phyloP scores from a whole-genome alignment of 176 grass and related monocot species.

The Musa beccarii region DNA sequence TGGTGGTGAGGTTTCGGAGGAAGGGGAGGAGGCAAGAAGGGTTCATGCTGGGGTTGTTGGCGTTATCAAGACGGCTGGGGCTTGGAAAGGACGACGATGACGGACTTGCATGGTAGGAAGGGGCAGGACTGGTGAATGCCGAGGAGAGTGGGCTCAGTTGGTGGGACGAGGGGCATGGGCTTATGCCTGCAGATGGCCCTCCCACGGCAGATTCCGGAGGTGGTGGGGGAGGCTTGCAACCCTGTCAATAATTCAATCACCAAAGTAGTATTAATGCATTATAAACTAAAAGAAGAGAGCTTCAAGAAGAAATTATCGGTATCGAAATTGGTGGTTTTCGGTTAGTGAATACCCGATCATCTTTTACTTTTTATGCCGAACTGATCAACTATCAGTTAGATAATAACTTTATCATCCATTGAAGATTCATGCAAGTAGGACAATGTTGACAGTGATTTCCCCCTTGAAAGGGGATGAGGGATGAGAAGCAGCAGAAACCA shows the following conservation, averaged over 20 bases:
- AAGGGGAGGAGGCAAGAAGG: conserved; percentile 20
- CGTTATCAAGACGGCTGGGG: conserved; percentile 12
- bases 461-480: not conserved
- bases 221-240: conserved; percentile 2
- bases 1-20: conserved; percentile 14
- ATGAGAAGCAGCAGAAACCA: not conserved
- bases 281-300: not conserved
- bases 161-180: conserved; percentile 15
- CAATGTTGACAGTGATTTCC: not conserved
- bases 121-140: conserved; percentile 9
- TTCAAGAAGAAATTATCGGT: not conserved
- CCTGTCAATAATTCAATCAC: conserved; percentile 7
- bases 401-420: not conserved
- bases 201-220: not conserved
- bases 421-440: not conserved
- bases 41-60: conserved; percentile 15
- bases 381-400: not conserved
- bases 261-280: not conserved
- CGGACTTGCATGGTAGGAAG: conserved; percentile 20
- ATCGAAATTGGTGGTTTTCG: not conserved
- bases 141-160: conserved; percentile 17
- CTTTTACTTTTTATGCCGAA: too few relatives aligned
- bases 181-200: conserved; percentile 5
- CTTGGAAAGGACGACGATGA: conserved; percentile 18
- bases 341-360: not conserved